These are phyloP conservation scores for Insectozyma bohioensis DNA, from an alignment of 1,139 yeast genomes.

Conservation along the genomic window DNA sequence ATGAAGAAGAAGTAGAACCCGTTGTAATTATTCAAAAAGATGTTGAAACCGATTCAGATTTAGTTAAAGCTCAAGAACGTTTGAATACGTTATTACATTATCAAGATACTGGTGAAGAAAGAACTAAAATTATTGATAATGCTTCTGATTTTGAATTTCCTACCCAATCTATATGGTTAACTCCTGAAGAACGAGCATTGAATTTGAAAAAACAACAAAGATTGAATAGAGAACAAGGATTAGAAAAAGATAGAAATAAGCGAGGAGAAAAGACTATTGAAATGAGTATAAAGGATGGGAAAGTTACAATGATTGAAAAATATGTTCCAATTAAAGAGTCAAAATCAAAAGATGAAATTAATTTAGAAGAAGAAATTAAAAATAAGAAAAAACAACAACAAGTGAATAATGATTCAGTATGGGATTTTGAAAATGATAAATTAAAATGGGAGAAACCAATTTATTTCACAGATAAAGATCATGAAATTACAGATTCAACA, in stretches of 20 bases:
- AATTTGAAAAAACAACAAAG: constrained; percentile 80
- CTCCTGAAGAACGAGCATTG: constrained; percentile 84
- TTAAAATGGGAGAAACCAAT: constrained; percentile 53
- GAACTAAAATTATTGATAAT: constrained; percentile 90
- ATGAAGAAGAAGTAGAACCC: constrained; percentile 34
- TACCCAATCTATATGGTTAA: constrained; percentile 71
- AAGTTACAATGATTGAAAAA: constrained; percentile 58
- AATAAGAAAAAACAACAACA: constrained; percentile 14
- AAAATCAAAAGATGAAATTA: constrained; percentile 26
- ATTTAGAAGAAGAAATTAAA: constrained; percentile 27
- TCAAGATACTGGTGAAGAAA: constrained; percentile 84
- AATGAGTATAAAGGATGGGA: constrained; percentile 80
- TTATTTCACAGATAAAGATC: constrained; percentile 22
- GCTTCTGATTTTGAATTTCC: constrained; percentile 84
- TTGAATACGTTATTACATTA: constrained; percentile 71
- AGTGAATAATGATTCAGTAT: constrained; percentile 24
- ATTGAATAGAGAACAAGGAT: constrained; percentile 59
- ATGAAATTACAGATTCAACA: not conserved
- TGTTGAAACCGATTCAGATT: constrained; percentile 48
- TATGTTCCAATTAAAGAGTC: constrained; percentile 19
- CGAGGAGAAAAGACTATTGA: constrained; percentile 74
- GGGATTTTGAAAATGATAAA: constrained; percentile 60
- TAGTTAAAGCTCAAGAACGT: constrained; percentile 67
- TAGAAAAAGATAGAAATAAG: constrained; percentile 61
- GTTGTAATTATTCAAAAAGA: constrained; percentile 8